These are phyloP conservation scores for Taphrina flavorubra DNA, from an alignment of 1,139 yeast genomes.

Conservation along the genomic window DNA sequence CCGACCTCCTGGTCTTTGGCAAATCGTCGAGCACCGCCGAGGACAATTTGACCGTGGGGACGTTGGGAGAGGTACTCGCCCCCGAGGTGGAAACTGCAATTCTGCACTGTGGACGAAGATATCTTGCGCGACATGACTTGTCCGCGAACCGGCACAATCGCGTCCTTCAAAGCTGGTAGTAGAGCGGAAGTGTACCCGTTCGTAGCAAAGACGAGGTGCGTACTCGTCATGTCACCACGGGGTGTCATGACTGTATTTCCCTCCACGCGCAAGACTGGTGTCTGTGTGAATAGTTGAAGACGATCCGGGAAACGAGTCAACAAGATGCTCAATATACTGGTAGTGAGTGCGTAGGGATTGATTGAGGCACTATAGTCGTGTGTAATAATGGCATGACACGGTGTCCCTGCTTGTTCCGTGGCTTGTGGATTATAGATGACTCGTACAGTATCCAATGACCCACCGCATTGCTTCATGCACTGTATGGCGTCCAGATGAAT, in stretches of 20 bases:
- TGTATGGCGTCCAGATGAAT: background rate
- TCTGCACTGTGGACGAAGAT: background rate
- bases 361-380: slow-evolving; percentile 21
- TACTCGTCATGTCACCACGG: slow-evolving; percentile 1
- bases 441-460: background rate
- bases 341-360: slow-evolving; percentile 18
- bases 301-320: background rate
- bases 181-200: slow-evolving; percentile 26
- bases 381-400: slow-evolving; percentile 3
- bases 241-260: background rate
- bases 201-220: slow-evolving; percentile 14
- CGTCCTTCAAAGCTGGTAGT: slow-evolving; percentile 12
- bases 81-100: slow-evolving; percentile 17
- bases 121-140: slow-evolving; percentile 14
- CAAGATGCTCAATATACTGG: background rate
- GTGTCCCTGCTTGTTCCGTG: background rate
- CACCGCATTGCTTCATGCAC: slow-evolving; percentile 20
- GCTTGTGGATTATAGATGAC: slow-evolving; percentile 1
- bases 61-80: slow-evolving; percentile 29
- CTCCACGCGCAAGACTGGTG: background rate
- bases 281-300: slow-evolving; percentile 2
- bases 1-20: slow-evolving; percentile 14
- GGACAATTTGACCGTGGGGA: slow-evolving; percentile 4
- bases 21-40: slow-evolving; percentile 17
- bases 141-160: slow-evolving; percentile 29